Evolutionary conservation across 371 early-diverging fungal genomes (phyloP).

Genomic region (Dinochytrium kinnereticum): DNA sequence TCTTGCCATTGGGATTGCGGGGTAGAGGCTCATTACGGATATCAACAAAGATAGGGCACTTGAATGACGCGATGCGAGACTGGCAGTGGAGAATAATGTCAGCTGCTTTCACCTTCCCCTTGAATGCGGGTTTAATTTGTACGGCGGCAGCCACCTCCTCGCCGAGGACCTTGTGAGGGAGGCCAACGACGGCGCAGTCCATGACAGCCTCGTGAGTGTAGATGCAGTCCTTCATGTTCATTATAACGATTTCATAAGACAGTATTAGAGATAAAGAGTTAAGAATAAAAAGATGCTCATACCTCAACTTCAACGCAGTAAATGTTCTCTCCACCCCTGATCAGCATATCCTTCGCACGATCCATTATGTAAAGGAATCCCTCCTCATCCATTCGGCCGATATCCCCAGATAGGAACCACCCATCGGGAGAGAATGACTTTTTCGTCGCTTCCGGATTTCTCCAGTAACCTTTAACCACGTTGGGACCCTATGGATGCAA

Average conservation of each 20-base stretch:
- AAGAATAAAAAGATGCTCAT: neutral
- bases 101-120: neutral
- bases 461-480: slow-evolving; percentile 40
- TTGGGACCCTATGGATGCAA: slow-evolving; percentile 19
- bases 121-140: neutral
- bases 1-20: slow-evolving; percentile 32
- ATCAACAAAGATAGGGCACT: slow-evolving; percentile 32
- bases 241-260: neutral
- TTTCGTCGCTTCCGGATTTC: slow-evolving; percentile 29
- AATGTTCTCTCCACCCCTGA: slow-evolving; percentile 42
- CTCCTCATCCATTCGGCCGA: slow-evolving; percentile 32
- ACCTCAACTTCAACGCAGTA: slow-evolving; percentile 38
- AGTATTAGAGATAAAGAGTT: neutral
- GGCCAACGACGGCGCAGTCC: slow-evolving; percentile 33
- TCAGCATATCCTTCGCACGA: slow-evolving; percentile 38
- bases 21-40: slow-evolving; percentile 24
- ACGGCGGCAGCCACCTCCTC: slow-evolving; percentile 38
- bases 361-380: slow-evolving; percentile 38
- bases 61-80: slow-evolving; percentile 26
- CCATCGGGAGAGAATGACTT: slow-evolving; percentile 21
- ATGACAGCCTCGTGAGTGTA: slow-evolving; percentile 24
- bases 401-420: slow-evolving; percentile 37
- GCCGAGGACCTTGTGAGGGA: slow-evolving; percentile 28
- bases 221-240: slow-evolving; percentile 15
- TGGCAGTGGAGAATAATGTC: slow-evolving; percentile 17